A percentile compares a stretch with the other conserved stretches of the same genome.
Conservation (phyloP, 257 asterid genomes). For the Echium plantagineum region DNA sequence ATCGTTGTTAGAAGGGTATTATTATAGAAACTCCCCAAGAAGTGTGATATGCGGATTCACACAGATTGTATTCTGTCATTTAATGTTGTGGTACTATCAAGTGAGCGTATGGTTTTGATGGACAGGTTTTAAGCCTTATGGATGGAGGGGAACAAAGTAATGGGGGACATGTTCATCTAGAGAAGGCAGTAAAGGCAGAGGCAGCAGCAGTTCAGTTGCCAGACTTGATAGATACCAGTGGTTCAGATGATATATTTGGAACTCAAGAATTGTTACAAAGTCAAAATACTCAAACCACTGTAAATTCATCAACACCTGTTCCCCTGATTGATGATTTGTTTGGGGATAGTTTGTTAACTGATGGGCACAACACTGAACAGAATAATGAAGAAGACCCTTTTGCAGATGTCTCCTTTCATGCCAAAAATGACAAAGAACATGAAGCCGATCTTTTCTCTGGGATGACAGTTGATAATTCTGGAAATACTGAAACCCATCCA, state of each 20-base stretch:
- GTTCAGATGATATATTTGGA: slow-evolving; percentile 39
- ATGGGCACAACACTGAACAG: slow-evolving; percentile 26
- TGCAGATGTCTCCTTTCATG: slow-evolving; percentile 84
- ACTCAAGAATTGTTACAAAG: slow-evolving; percentile 26
- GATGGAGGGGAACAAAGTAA: slow-evolving; percentile 43
- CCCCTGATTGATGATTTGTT: slow-evolving; percentile 61
- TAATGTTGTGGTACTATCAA: background rate
- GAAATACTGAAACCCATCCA: slow-evolving; percentile 20
- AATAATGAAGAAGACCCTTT: slow-evolving; percentile 78
- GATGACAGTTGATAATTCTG: slow-evolving; percentile 37
- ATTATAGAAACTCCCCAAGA: background rate
- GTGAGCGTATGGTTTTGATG: slow-evolving; percentile 10
- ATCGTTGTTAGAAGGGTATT: background rate
- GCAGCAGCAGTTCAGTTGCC: slow-evolving; percentile 45
- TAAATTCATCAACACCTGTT: slow-evolving; percentile 26
- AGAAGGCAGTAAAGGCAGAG: slow-evolving; percentile 29
- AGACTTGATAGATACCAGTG: slow-evolving; percentile 83
- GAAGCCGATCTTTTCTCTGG: slow-evolving; percentile 59
- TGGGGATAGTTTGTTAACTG: slow-evolving; percentile 35
- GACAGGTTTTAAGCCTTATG: slow-evolving; percentile 68
- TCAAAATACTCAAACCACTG: slow-evolving; percentile 27
- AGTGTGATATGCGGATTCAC: background rate
- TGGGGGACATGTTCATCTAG: slow-evolving; percentile 28
- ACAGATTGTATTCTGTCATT: background rate
- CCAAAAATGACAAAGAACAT: slow-evolving; percentile 33